phyloP scores from a whole-genome alignment of 148 eudicot genomes.

The Rhododendron vialii region DNA sequence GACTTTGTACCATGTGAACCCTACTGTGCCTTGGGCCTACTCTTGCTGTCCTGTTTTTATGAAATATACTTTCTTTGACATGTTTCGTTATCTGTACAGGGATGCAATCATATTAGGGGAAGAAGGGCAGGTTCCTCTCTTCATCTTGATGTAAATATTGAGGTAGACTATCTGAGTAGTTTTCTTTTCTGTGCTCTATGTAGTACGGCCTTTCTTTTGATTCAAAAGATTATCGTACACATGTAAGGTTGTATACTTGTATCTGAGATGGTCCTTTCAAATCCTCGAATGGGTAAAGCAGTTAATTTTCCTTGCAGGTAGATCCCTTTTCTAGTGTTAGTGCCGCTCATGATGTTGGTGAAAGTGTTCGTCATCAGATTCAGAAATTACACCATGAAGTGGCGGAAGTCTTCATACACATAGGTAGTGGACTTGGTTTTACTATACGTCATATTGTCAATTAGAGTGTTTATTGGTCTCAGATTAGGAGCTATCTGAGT shows the following conservation, averaged over 20 bases:
- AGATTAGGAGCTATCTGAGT: not conserved
- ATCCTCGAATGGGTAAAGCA: slow-evolving; percentile 2
- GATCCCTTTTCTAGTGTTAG: slow-evolving; percentile 94
- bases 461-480: not conserved
- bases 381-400: slow-evolving; percentile 77
- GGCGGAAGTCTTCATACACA: slow-evolving; percentile 95
- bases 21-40: not conserved
- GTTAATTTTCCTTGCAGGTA: slow-evolving; percentile 51
- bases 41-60: not conserved
- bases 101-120: slow-evolving; percentile 86
- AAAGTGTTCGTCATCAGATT: slow-evolving; percentile 71
- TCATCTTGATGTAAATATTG: slow-evolving; percentile 89
- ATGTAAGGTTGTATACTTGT: not conserved
- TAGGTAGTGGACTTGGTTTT: slow-evolving; percentile 44
- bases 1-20: not conserved
- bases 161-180: slow-evolving; percentile 44
- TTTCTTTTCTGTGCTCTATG: not conserved
- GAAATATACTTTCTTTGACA: not conserved
- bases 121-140: slow-evolving; percentile 94
- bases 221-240: not conserved
- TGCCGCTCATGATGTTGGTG: slow-evolving; percentile 87
- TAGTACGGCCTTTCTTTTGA: not conserved
- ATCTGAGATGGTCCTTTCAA: slow-evolving; percentile 1
- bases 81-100: slow-evolving; percentile 40
- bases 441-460: too few relatives aligned